Conservation (phyloP, 345 rosid species). For the Atalantia buxifolia region DNA sequence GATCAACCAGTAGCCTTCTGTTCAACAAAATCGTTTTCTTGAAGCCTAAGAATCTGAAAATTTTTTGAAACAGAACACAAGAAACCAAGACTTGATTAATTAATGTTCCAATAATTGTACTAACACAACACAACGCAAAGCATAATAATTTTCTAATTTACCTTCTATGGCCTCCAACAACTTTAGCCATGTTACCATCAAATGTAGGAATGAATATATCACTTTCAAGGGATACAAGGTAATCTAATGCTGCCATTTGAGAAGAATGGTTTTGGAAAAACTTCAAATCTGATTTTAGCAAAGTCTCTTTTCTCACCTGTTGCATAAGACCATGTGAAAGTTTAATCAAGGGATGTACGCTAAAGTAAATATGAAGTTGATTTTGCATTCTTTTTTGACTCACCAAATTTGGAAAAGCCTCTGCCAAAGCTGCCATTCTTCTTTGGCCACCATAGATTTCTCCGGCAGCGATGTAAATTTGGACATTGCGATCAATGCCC, state of each 20-base stretch:
- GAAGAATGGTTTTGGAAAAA: slow-evolving; percentile 77
- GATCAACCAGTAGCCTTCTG: slow-evolving; percentile 61
- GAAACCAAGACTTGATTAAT: neutral
- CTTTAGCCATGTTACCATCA: slow-evolving; percentile 97
- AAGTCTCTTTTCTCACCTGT: slow-evolving; percentile 86
- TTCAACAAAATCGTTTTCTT: slow-evolving; percentile 77
- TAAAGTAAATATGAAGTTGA: neutral
- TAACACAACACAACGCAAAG: neutral
- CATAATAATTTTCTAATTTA: slow-evolving; percentile 5
- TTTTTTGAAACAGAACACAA: neutral
- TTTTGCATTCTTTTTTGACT: slow-evolving; percentile 19
- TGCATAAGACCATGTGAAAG: slow-evolving; percentile 9
- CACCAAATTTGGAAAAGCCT: slow-evolving; percentile 83
- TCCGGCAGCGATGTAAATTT: slow-evolving; percentile 93
- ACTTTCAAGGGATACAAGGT: slow-evolving; percentile 82
- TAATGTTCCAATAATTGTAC: neutral
- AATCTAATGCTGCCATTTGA: slow-evolving; percentile 92
- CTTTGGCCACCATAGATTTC: slow-evolving; percentile 85
- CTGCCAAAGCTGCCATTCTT: slow-evolving; percentile 60
- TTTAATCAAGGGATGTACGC: neutral
- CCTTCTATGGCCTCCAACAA: slow-evolving; percentile 99
- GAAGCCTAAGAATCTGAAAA: slow-evolving; percentile 82
- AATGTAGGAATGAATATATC: slow-evolving; percentile 91
- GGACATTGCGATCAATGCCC: slow-evolving; percentile 74
- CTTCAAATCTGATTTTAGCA: slow-evolving; percentile 60